A percentile compares a stretch with the other conserved stretches of the same genome.
Conservation (phyloP, 176 grass and related monocot species). For the Luzula sylvatica region DNA sequence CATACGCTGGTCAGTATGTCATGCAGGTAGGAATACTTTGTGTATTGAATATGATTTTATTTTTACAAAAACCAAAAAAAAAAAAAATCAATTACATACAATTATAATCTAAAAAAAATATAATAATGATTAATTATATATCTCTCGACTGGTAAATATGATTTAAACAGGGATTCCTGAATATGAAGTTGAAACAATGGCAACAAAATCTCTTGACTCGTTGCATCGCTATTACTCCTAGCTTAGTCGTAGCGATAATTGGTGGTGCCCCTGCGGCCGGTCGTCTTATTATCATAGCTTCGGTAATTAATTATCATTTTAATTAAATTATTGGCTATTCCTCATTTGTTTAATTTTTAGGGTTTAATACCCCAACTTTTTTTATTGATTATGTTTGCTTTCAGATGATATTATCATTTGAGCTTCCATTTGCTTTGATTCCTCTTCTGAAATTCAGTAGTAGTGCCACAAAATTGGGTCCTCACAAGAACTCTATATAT, state of each 20-base stretch:
- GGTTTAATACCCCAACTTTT: no score
- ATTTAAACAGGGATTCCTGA: conserved; percentile 64
- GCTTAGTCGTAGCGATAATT: conserved; percentile 65
- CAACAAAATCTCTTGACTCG: conserved; percentile 82
- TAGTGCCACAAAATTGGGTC: conserved; percentile 67
- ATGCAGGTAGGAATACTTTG: conserved; percentile 53
- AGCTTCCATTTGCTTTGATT: conserved; percentile 82
- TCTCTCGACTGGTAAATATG: conserved; percentile 8
- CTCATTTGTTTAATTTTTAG: no score
- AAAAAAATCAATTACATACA: no score
- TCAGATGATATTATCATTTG: conserved; percentile 89
- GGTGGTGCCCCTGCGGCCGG: conserved; percentile 61
- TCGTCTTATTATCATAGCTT: conserved; percentile 81
- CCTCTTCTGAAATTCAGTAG: conserved; percentile 96
- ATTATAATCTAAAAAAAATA: no score
- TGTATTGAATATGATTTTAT: background rate
- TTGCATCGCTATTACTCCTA: conserved; percentile 60
- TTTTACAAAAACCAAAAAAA: no score
- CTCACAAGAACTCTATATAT: conserved; percentile 73
- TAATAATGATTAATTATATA: no score
- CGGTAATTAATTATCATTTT: conserved; percentile 26
- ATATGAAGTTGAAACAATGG: conserved; percentile 87
- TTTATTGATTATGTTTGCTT: background rate
- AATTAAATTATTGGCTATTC: conserved; percentile 8
- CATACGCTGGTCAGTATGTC: conserved; percentile 84